phyloP scores from a whole-genome alignment of 768 basidiomycete species.

The Russula griseocarnosa region DNA sequence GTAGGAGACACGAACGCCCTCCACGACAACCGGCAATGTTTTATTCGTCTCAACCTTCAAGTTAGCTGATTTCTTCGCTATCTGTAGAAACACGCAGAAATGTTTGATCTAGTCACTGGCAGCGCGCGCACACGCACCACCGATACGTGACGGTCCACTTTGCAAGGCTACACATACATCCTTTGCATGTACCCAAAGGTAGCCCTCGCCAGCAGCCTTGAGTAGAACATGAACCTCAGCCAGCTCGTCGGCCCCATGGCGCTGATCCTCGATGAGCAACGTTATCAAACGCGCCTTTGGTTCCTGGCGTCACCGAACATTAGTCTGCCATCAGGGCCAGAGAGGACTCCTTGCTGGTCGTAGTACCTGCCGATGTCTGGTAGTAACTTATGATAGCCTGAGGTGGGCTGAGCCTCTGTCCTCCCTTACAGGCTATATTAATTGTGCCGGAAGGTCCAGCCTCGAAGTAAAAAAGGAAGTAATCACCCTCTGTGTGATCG shows the following conservation, averaged over 20 bases:
- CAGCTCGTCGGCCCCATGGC: constrained; percentile 53
- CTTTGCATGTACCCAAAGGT: constrained; percentile 71
- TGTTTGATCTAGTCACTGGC: neutral
- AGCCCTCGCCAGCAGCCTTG: constrained; percentile 45
- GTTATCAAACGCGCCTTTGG: constrained; percentile 53
- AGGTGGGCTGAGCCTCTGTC: too few relatives aligned
- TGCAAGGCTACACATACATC: too few relatives aligned
- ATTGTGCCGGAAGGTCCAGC: neutral
- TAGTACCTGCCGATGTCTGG: neutral
- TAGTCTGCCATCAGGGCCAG: neutral
- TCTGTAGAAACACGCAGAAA: constrained; percentile 22
- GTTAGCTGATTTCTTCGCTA: constrained; percentile 23
- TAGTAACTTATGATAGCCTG: too few relatives aligned
- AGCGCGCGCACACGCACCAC: constrained; percentile 45
- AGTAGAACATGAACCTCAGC: constrained; percentile 64
- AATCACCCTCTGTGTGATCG: neutral
- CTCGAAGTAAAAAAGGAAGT: constrained; percentile 11
- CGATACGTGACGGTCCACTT: constrained; percentile 58
- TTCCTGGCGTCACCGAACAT: neutral
- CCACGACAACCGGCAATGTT: constrained; percentile 21
- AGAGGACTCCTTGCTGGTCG: too few relatives aligned
- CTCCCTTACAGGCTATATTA: neutral
- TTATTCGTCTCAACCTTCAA: constrained; percentile 19
- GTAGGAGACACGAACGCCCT: constrained; percentile 16
- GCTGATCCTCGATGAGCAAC: constrained; percentile 60